Percentiles rank a stretch among this genome's conserved stretches.
Evolutionary conservation across 2,329 filamentous ascomycete species (phyloP).

Genomic region (Aspergillus tanneri): DNA sequence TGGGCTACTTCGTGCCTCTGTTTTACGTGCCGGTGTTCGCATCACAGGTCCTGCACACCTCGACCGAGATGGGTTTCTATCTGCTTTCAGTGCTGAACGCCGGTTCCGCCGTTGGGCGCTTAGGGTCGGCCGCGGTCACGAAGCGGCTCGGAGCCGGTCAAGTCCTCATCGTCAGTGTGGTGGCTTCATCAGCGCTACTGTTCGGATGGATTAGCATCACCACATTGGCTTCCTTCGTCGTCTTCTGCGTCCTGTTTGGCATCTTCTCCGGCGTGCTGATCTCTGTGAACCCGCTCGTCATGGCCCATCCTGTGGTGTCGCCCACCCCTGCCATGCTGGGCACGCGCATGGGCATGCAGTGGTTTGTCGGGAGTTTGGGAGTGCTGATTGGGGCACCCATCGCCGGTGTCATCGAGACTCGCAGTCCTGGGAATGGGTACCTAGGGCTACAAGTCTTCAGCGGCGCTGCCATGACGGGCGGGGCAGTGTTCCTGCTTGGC

Average conservation of each 20-base stretch:
- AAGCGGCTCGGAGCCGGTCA: neutral
- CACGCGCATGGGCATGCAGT: slow-evolving; percentile 14
- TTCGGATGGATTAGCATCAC: slow-evolving; percentile 12
- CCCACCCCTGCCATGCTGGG: slow-evolving; percentile 6
- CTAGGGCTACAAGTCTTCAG: slow-evolving; percentile 9
- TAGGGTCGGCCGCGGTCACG: neutral
- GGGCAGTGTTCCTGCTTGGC: too few species aligned
- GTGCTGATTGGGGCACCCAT: slow-evolving; percentile 12
- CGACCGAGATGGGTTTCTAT: slow-evolving; percentile 6
- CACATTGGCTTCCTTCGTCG: neutral
- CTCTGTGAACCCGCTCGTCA: slow-evolving; percentile 8
- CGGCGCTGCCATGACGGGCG: neutral
- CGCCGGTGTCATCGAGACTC: slow-evolving; percentile 1
- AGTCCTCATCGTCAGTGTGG: neutral
- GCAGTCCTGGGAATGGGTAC: slow-evolving; percentile 1
- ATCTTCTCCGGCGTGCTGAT: slow-evolving; percentile 7
- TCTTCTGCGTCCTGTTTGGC: slow-evolving; percentile 6
- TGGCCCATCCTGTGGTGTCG: slow-evolving; percentile 13
- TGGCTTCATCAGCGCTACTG: neutral
- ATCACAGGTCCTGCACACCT: neutral
- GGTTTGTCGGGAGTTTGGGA: slow-evolving; percentile 9
- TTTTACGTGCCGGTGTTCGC: slow-evolving; percentile 11
- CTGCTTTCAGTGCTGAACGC: slow-evolving; percentile 10
- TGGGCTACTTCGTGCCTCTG: slow-evolving; percentile 11
- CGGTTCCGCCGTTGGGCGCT: slow-evolving; percentile 3